Conservation (phyloP, 106 monocot genomes). For the Xerophyta viscosa region DNA sequence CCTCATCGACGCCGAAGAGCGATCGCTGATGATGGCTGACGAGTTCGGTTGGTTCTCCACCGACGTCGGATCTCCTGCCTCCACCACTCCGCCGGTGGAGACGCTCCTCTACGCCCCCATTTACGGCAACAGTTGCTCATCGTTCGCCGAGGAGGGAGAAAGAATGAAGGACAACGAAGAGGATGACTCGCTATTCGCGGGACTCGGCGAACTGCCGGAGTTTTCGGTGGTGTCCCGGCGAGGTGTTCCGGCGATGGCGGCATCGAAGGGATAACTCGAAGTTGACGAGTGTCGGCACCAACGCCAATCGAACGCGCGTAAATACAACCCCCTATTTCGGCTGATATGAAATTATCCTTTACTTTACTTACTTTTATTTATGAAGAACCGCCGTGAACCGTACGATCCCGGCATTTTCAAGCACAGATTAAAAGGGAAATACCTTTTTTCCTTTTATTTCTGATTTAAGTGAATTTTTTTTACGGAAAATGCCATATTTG, state of each 20-base stretch:
- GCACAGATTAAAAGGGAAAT: background rate
- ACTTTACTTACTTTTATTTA: too few relatives aligned
- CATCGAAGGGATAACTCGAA: slow-evolving; percentile 1
- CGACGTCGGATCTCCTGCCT: slow-evolving; percentile 17
- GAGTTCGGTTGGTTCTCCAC: slow-evolving; percentile 23
- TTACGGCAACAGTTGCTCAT: background rate
- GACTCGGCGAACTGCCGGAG: slow-evolving; percentile 76
- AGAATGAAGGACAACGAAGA: slow-evolving; percentile 10
- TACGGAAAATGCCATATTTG: too few relatives aligned
- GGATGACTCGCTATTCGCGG: slow-evolving; percentile 68
- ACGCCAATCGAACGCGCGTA: too few relatives aligned
- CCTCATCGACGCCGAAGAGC: slow-evolving; percentile 20
- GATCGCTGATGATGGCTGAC: slow-evolving; percentile 10
- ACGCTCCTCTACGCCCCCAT: slow-evolving; percentile 24
- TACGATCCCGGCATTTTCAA: background rate
- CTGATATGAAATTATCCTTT: background rate
- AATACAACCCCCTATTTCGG: too few relatives aligned
- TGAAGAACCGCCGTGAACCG: background rate
- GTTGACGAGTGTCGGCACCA: background rate
- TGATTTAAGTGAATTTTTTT: background rate
- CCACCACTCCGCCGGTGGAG: slow-evolving; percentile 19
- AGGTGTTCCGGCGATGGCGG: background rate
- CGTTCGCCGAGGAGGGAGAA: slow-evolving; percentile 3
- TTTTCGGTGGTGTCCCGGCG: slow-evolving; percentile 60
- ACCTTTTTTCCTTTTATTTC: background rate